phyloP scores from a whole-genome alignment of 2,329 filamentous ascomycete species.

The Didymella segeticola region DNA sequence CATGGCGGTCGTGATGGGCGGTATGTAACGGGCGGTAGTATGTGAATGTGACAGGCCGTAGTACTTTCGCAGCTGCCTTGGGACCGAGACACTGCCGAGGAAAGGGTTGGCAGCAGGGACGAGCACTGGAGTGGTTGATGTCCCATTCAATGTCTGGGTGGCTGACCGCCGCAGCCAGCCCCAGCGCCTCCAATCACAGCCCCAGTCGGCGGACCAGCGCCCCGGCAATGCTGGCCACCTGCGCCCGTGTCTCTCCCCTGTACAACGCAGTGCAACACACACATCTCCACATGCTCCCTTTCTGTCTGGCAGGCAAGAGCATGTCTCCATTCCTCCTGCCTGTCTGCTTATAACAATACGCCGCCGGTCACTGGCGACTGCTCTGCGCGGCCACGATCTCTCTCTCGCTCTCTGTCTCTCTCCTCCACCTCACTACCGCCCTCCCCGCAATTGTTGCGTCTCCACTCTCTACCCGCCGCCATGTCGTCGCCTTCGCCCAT shows the following conservation, averaged over 20 bases:
- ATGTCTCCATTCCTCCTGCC: slow-evolving; percentile 22
- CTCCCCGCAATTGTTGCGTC: slow-evolving; percentile 9
- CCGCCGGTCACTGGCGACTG: slow-evolving; percentile 3
- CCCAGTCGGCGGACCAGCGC: background rate
- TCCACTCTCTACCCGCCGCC: slow-evolving; percentile 13
- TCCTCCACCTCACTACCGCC: slow-evolving; percentile 8
- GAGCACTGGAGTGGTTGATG: background rate
- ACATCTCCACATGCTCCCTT: slow-evolving; percentile 13
- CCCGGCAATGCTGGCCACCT: background rate
- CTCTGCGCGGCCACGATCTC: slow-evolving; percentile 5
- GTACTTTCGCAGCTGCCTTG: background rate
- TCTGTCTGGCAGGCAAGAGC: background rate
- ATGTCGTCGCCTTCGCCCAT: slow-evolving; percentile 48
- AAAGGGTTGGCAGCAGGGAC: background rate
- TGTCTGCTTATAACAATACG: slow-evolving; percentile 4
- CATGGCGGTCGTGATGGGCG: slow-evolving; percentile 30
- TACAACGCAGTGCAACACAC: slow-evolving; percentile 17
- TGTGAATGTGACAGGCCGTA: background rate
- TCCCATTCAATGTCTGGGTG: background rate
- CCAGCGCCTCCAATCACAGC: background rate
- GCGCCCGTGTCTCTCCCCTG: slow-evolving; percentile 9
- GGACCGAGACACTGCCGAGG: background rate
- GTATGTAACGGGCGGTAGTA: background rate
- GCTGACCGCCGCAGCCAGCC: background rate
- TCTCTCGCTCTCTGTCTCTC: background rate